phyloP scores from a whole-genome alignment of 2,329 filamentous ascomycete genomes.

The Colletotrichum falcatum region DNA sequence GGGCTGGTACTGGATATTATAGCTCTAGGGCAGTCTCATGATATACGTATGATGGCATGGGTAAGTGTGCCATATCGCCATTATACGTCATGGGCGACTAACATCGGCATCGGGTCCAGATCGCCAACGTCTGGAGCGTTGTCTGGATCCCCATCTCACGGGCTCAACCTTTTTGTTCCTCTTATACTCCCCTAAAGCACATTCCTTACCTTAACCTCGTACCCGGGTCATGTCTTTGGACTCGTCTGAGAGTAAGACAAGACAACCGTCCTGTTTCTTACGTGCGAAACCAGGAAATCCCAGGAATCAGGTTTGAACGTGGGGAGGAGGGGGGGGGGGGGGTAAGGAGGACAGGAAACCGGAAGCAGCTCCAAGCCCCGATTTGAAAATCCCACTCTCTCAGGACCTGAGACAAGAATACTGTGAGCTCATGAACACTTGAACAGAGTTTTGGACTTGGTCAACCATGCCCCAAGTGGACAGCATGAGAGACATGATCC shows the following conservation, averaged over 20 bases:
- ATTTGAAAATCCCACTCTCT: not conserved
- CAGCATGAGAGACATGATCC: constrained; percentile 25
- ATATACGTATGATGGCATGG: not conserved
- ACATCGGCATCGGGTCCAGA: not conserved
- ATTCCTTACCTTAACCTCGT: constrained; percentile 1
- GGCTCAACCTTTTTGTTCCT: not conserved
- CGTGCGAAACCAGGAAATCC: constrained; percentile 15
- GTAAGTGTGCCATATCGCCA: not conserved
- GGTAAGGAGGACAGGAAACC: not conserved
- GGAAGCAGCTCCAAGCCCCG: constrained; percentile 1
- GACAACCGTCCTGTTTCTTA: constrained; percentile 16
- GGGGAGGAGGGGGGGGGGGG: not conserved
- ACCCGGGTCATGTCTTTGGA: not conserved
- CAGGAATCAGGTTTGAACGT: constrained; percentile 12
- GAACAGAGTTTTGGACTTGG: constrained; percentile 2
- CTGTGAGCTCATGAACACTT: not conserved
- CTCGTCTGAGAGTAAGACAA: constrained; percentile 11
- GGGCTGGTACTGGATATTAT: not conserved
- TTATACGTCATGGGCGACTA: not conserved
- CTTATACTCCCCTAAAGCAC: not conserved
- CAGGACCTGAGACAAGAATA: not conserved
- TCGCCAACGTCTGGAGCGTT: constrained; percentile 12
- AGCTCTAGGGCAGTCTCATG: not conserved
- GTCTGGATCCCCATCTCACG: constrained; percentile 2
- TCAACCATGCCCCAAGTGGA: constrained; percentile 10